Percentiles rank a stretch among this genome's conserved stretches.
Conservation (phyloP, 192 early-diverging fungal genomes). For the Backusella tuberculispora region DNA sequence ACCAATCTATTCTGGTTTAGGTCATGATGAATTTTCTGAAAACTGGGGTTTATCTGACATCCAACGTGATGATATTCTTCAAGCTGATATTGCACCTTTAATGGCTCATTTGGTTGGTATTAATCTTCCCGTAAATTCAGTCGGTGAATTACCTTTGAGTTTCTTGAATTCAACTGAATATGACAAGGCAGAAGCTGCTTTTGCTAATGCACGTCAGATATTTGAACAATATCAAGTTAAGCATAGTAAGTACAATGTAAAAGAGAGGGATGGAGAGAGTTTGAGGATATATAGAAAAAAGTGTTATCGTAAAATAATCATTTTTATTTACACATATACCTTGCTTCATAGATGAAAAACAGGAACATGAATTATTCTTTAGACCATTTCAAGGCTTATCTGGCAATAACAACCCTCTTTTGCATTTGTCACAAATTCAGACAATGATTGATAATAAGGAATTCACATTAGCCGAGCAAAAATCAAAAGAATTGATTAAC, state of each 20-base stretch:
- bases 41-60: conserved; percentile 69
- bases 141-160: conserved; percentile 82
- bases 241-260: conserved; percentile 45
- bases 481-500: conserved; percentile 64
- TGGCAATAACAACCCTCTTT: conserved; percentile 51
- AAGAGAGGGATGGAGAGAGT: not conserved
- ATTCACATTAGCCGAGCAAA: conserved; percentile 69
- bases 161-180: conserved; percentile 75
- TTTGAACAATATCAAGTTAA: conserved; percentile 88
- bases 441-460: conserved; percentile 59
- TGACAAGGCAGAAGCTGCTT: conserved; percentile 75
- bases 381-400: conserved; percentile 72
- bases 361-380: conserved; percentile 79
- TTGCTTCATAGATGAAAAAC: conserved; percentile 63
- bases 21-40: conserved; percentile 76
- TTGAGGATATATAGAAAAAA: not conserved
- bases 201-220: conserved; percentile 86
- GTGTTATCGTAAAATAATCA: not conserved
- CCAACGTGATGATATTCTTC: conserved; percentile 82
- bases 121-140: conserved; percentile 91
- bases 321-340: not conserved
- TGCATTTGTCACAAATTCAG: conserved; percentile 61
- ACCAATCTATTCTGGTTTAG: conserved; percentile 58
- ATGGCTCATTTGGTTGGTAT: conserved; percentile 91
- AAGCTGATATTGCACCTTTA: conserved; percentile 95